A percentile compares a stretch with the other conserved stretches of the same genome.
phyloP scores from a whole-genome alignment of 257 asterid genomes.

The Coffea canephora region DNA sequence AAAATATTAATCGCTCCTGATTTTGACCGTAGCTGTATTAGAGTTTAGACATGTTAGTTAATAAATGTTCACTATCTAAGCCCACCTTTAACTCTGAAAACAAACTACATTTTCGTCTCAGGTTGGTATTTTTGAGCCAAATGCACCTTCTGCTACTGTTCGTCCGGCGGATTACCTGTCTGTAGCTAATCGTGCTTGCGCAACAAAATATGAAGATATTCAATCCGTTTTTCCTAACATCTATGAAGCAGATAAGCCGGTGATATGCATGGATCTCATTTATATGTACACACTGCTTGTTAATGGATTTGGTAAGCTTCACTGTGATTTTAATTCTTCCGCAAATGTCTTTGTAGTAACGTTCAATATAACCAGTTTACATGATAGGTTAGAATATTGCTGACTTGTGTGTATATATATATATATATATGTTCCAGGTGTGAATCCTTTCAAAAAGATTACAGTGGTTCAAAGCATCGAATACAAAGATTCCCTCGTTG shows the following conservation, averaged over 20 bases:
- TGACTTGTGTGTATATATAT: no score
- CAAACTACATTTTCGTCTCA: background rate
- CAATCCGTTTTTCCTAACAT: slow-evolving; percentile 18
- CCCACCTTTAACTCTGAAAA: no score
- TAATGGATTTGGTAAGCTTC: slow-evolving; percentile 37
- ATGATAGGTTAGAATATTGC: background rate
- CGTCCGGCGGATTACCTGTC: slow-evolving; percentile 17
- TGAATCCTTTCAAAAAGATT: slow-evolving; percentile 55
- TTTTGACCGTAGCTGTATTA: no score
- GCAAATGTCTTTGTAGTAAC: no score
- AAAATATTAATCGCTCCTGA: background rate
- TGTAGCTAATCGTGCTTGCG: slow-evolving; percentile 32
- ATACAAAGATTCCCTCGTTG: slow-evolving; percentile 54
- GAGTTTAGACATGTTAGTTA: background rate
- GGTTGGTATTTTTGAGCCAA: slow-evolving; percentile 24
- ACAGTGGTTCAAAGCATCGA: slow-evolving; percentile 56
- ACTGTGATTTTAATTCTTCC: background rate
- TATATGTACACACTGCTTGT: slow-evolving; percentile 32
- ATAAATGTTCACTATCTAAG: background rate
- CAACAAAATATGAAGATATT: slow-evolving; percentile 4
- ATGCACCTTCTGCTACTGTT: background rate
- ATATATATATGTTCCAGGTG: slow-evolving; percentile 29
- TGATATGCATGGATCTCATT: slow-evolving; percentile 36
- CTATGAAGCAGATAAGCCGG: slow-evolving; percentile 11
- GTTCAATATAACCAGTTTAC: background rate